Evolutionary conservation across 2,329 filamentous ascomycete species (phyloP).

Genomic region (Trichoderma semiorbis): DNA sequence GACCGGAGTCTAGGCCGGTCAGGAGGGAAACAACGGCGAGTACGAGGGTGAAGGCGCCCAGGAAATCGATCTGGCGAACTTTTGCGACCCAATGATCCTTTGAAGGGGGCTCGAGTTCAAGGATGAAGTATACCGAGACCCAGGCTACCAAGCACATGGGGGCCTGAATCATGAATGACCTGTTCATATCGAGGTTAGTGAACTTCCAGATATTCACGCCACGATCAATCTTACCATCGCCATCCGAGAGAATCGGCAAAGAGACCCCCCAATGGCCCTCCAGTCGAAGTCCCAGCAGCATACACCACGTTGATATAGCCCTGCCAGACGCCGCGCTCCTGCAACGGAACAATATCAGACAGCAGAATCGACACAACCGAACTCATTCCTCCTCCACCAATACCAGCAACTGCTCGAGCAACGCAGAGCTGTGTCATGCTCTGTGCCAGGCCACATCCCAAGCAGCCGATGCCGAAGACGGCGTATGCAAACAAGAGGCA

Average conservation of each 20-base stretch:
- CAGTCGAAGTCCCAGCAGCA: conserved; percentile 63
- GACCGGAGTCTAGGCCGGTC: conserved; percentile 68
- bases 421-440: conserved; percentile 64
- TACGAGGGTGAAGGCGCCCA: conserved; percentile 65
- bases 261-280: conserved; percentile 67
- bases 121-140: conserved; percentile 56
- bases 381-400: conserved; percentile 70
- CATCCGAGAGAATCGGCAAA: conserved; percentile 72
- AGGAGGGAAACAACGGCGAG: conserved; percentile 63
- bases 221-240: conserved; percentile 55
- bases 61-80: conserved; percentile 66
- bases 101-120: conserved; percentile 59
- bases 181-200: conserved; percentile 26
- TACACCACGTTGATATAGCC: conserved; percentile 70
- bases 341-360: conserved; percentile 63
- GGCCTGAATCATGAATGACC: conserved; percentile 68
- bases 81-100: conserved; percentile 65
- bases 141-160: conserved; percentile 67
- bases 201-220: background rate
- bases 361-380: conserved; percentile 66
- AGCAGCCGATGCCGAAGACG: conserved; percentile 62
- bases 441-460: conserved; percentile 60
- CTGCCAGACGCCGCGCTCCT: conserved; percentile 71
- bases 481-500: conserved; percentile 62
- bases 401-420: conserved; percentile 50